Evolutionary conservation across 805 yeast genomes (phyloP).

Genomic region (Starmerella stellata): DNA sequence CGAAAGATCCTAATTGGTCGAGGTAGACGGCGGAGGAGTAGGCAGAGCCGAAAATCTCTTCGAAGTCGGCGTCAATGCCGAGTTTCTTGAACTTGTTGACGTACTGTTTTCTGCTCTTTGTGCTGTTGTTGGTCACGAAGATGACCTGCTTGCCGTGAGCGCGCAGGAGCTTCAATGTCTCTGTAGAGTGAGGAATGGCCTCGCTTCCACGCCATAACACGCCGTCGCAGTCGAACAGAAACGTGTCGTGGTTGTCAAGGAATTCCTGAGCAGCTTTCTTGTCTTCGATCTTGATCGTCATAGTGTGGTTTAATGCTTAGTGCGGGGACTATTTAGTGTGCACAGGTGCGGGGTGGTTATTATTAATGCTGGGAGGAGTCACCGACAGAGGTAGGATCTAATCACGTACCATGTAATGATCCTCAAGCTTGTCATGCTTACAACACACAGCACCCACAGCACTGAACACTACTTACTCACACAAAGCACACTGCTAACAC

Average conservation of each 20-base stretch:
- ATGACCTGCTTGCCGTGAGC: slow-evolving; percentile 44
- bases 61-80: slow-evolving; percentile 29
- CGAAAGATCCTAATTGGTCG: slow-evolving; percentile 53
- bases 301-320: neutral
- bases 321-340: neutral
- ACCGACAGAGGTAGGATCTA: too few relatives aligned
- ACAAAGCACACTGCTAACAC: too few relatives aligned
- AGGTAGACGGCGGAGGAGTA: slow-evolving; percentile 82
- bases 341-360: too few relatives aligned
- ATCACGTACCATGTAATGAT: too few relatives aligned
- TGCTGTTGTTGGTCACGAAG: slow-evolving; percentile 90
- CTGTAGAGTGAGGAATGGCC: slow-evolving; percentile 57
- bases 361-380: too few relatives aligned
- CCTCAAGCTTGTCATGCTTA: too few relatives aligned
- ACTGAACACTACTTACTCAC: too few relatives aligned
- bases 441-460: too few relatives aligned
- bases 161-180: slow-evolving; percentile 49
- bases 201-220: slow-evolving; percentile 86
- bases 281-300: slow-evolving; percentile 15
- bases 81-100: slow-evolving; percentile 54
- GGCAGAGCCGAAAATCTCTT: slow-evolving; percentile 78
- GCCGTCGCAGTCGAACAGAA: slow-evolving; percentile 93
- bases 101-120: slow-evolving; percentile 69
- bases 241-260: slow-evolving; percentile 56
- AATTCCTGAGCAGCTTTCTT: slow-evolving; percentile 26